phyloP scores from a whole-genome alignment of 768 basidiomycete species.

The Sporobolomyces phaffii region DNA sequence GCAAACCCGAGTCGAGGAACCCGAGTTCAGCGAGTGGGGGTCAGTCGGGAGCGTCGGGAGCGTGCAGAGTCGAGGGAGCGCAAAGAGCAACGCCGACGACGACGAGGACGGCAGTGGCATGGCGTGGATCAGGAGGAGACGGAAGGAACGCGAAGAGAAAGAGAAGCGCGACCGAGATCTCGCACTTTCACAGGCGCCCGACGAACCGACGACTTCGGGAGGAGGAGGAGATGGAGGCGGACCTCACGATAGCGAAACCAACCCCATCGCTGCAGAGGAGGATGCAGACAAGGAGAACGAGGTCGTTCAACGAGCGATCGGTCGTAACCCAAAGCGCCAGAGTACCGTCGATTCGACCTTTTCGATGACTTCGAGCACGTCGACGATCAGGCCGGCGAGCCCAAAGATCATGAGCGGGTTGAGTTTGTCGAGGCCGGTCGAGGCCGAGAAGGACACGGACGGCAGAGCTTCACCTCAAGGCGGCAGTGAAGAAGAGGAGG shows the following conservation, averaged over 20 bases:
- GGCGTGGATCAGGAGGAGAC: constrained; percentile 30
- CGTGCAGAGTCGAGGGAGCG: background rate
- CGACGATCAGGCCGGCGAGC: constrained; percentile 22
- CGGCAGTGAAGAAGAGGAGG: background rate
- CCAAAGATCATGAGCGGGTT: constrained; percentile 7
- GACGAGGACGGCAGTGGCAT: constrained; percentile 23
- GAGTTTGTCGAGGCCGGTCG: background rate
- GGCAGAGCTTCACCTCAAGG: background rate
- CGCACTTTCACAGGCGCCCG: background rate
- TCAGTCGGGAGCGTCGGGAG: constrained; percentile 10
- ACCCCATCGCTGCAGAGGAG: background rate
- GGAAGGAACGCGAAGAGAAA: constrained; percentile 10
- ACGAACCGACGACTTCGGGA: too few species aligned
- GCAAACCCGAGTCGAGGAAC: constrained; percentile 10
- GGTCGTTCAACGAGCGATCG: background rate
- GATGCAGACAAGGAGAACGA: constrained; percentile 10
- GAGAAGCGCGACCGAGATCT: background rate
- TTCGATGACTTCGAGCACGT: constrained; percentile 13
- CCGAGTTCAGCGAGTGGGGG: constrained; percentile 32
- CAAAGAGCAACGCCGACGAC: background rate
- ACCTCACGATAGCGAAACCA: background rate
- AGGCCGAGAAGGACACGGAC: background rate
- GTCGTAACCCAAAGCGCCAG: background rate
- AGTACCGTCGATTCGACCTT: constrained; percentile 25
- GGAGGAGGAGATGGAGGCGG: too few species aligned